Base-by-base conservation (phyloP, 306 rosid species). In the Lathyrus sativus region DNA sequence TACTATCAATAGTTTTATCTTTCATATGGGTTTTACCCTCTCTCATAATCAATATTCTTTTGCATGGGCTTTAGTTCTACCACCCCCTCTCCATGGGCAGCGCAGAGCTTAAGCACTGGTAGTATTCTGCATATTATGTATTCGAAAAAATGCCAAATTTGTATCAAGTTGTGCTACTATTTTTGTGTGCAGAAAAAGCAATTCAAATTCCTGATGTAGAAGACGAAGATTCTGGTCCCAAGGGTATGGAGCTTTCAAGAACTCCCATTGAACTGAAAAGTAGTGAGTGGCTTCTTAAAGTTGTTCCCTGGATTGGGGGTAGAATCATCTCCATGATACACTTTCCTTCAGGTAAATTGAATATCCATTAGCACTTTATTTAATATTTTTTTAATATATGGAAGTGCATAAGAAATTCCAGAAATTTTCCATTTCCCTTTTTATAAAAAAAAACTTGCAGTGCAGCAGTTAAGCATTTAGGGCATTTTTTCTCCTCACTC, bases 271-370 rank as follows among this genome's bases (percentile, higher is more conserved):
- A 92, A 78, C 75, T 92, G 82, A 92, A 83, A 79, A 87, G 83
- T 65, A 79, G 84, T 29, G 77, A 77, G 61, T 92, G 98, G 98
- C 65, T 33, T 81, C 74, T 86, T 61, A 80, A 92, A 81, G 77
- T 86, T 41, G 88, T 89, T 76, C 96, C 98, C 60, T 87, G 98
- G 98, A 92, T 87, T 80, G 96, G 98, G 42, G 98, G 96, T 48
- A 81, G 98, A 89, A 87, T 92, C 51, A 81, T 89, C 70, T 89
- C 98, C 69, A 92, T 89, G 96, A 72, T 63, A 64, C 92, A 92
- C 87, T 68, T 80, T 71, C 89, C 91, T 59, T 86, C 98, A 46
- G 98, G 98, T 92, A 86, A 43, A 71, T 26, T 74, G 64, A 58
- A 70, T 66, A 9, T 49, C 26, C 41, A 60, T 81, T 43, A 22